phyloP scores from a whole-genome alignment of 1,284 basidiomycete species.

The Pseudozyma pruni region DNA sequence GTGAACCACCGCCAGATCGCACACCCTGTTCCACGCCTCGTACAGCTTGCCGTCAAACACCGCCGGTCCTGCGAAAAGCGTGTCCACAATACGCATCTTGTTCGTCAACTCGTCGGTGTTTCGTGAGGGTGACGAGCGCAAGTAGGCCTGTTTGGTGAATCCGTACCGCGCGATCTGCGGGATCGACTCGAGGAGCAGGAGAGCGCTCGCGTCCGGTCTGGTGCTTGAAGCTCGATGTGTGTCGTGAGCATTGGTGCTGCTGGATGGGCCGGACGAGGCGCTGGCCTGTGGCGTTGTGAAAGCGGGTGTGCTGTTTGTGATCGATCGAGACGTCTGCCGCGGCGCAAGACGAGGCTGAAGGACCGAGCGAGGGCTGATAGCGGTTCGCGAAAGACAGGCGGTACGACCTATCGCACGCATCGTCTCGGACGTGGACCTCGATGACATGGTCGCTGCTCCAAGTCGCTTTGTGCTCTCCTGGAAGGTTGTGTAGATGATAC shows the following conservation, averaged over 20 bases:
- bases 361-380: no score
- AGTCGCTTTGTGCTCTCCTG: no score
- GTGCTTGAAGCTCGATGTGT: neutral
- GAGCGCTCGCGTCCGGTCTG: conserved; percentile 2
- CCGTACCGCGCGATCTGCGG: conserved; percentile 16
- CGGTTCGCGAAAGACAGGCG: no score
- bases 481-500: no score
- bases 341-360: no score
- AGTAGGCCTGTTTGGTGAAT: conserved; percentile 20
- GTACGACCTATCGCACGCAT: no score
- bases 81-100: conserved; percentile 1
- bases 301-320: neutral
- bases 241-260: neutral
- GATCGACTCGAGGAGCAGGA: conserved; percentile 13
- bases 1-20: conserved; percentile 13
- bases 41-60: conserved; percentile 17
- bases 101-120: neutral
- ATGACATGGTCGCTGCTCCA: no score
- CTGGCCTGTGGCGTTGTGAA: neutral
- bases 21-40: conserved; percentile 15
- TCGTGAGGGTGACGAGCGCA: neutral
- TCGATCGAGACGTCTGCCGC: neutral
- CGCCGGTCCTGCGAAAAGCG: conserved; percentile 32
- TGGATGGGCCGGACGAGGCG: neutral
- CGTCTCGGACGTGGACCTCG: no score